These are phyloP conservation scores for Alternaria burnsii DNA, from an alignment of 2,329 filamentous ascomycete species.

Conservation along the genomic window DNA sequence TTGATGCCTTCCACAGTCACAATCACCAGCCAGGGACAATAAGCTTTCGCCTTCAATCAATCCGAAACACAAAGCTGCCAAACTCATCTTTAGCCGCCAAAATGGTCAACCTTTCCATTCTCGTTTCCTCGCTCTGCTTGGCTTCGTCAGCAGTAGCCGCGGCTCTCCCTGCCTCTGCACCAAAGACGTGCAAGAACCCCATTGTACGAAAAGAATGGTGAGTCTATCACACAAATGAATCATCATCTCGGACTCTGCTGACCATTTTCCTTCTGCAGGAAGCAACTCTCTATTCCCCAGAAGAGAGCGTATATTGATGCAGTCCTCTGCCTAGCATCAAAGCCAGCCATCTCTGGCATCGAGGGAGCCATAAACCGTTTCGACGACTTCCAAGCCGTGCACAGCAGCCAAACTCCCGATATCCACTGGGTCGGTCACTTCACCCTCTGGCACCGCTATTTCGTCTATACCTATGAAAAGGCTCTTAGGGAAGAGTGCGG, in stretches of 20 bases:
- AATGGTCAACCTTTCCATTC: too few species aligned
- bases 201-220: too few species aligned
- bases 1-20: slow-evolving; percentile 6
- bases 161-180: too few species aligned
- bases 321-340: slow-evolving; percentile 32
- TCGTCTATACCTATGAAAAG: slow-evolving; percentile 33
- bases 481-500: slow-evolving; percentile 35
- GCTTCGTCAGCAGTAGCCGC: too few species aligned
- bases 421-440: slow-evolving; percentile 41
- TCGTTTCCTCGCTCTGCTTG: too few species aligned
- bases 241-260: too few species aligned
- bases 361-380: slow-evolving; percentile 28
- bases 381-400: slow-evolving; percentile 36
- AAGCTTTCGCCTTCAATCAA: slow-evolving; percentile 6
- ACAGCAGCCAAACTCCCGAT: slow-evolving; percentile 27
- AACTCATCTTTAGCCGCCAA: not conserved
- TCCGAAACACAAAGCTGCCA: not conserved
- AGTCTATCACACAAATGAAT: too few species aligned
- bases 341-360: slow-evolving; percentile 27
- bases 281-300: slow-evolving; percentile 24
- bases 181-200: too few species aligned
- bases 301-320: slow-evolving; percentile 35
- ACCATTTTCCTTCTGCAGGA: slow-evolving; percentile 15
- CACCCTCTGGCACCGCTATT: slow-evolving; percentile 36
- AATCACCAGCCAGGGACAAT: slow-evolving; percentile 4